phyloP scores from a whole-genome alignment of 495 filamentous ascomycete species.

The Haplographium delicatum region DNA sequence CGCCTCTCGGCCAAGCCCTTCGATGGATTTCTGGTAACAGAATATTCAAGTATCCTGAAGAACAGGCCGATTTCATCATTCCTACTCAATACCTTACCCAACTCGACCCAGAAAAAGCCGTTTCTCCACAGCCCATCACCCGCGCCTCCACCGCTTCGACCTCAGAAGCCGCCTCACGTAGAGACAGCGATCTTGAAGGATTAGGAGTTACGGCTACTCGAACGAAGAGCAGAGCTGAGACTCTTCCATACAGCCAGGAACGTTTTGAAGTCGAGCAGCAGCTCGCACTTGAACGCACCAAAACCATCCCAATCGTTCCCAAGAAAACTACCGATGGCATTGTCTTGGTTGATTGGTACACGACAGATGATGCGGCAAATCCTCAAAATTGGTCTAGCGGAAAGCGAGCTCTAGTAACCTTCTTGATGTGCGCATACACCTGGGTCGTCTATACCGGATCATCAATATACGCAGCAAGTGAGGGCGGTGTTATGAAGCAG shows the following conservation, averaged over 20 bases:
- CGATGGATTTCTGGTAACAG: not conserved
- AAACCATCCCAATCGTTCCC: conserved; percentile 32
- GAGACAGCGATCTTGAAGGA: not conserved
- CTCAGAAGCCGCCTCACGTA: not conserved
- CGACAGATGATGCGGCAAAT: conserved; percentile 43
- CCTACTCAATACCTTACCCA: not conserved
- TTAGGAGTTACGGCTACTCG: not conserved
- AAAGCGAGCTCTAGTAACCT: conserved; percentile 33
- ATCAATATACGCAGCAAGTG: conserved; percentile 37
- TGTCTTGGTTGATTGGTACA: conserved; percentile 53
- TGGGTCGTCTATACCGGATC: conserved; percentile 39
- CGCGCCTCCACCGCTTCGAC: not conserved
- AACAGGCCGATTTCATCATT: not conserved
- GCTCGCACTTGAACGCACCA: not conserved
- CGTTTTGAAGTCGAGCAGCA: not conserved
- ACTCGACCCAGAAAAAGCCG: not conserved
- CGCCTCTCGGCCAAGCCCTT: not conserved
- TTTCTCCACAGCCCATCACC: not conserved
- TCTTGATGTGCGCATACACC: conserved; percentile 44
- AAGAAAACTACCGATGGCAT: conserved; percentile 36
- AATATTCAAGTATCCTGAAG: not conserved
- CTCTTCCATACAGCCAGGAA: not conserved
- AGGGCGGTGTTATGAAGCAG: conserved; percentile 36
- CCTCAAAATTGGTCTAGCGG: conserved; percentile 47
- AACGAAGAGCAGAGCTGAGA: not conserved